A percentile compares a stretch with the other conserved stretches of the same genome.
Evolutionary conservation across 768 basidiomycete species (phyloP).

Genomic region (Tremella mesenterica): DNA sequence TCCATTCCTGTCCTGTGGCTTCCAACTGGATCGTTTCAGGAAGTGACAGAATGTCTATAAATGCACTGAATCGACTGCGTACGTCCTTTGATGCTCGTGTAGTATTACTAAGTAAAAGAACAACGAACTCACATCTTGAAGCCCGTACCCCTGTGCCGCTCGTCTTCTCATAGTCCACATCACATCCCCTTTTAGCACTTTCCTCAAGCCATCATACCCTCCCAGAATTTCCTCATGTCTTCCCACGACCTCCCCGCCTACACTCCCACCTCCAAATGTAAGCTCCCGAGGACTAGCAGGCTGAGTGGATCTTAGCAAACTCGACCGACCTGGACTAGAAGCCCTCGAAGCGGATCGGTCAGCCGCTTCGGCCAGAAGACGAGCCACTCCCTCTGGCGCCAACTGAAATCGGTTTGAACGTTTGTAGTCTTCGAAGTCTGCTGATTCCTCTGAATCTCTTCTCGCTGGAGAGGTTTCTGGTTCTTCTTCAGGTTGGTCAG

Average conservation of each 20-base stretch:
- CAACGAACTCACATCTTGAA: constrained; percentile 30
- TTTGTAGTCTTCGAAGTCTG: not conserved
- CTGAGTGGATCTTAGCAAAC: constrained; percentile 2
- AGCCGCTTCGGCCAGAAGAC: not conserved
- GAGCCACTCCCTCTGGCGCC: constrained; percentile 11
- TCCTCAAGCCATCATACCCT: constrained; percentile 14
- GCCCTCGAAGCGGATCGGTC: constrained; percentile 5
- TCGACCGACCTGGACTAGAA: not conserved
- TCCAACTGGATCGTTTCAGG: too few species aligned
- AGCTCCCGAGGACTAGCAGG: constrained; percentile 4
- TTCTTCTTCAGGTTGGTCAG: not conserved
- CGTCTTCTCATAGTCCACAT: constrained; percentile 31
- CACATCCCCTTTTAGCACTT: constrained; percentile 26
- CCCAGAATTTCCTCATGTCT: constrained; percentile 12
- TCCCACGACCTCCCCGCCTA: constrained; percentile 10
- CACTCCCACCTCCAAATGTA: constrained; percentile 6
- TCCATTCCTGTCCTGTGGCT: too few species aligned
- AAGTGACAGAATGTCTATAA: too few species aligned
- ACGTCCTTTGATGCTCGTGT: too few species aligned
- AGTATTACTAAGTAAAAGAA: not conserved
- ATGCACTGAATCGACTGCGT: too few species aligned
- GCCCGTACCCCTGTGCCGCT: constrained; percentile 38
- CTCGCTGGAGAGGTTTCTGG: not conserved
- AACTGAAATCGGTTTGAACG: constrained; percentile 30
- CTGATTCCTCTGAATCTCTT: not conserved